Percentiles rank a stretch among this genome's conserved stretches.
Conservation (phyloP, 768 basidiomycete species). For the Podaxis rugospora region DNA sequence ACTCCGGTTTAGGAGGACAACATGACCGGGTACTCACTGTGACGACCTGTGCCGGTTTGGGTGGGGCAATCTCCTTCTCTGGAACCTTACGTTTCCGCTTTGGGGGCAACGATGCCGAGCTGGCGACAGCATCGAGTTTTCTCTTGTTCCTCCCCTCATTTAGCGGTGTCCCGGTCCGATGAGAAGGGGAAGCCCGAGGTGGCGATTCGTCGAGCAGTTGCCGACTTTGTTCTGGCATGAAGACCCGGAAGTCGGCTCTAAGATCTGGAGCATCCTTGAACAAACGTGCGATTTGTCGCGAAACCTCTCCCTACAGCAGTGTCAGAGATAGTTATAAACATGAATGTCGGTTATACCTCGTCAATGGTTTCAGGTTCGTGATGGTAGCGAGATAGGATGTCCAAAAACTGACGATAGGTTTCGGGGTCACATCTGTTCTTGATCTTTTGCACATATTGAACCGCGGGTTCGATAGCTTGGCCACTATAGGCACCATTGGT, state of each 20-base stretch:
- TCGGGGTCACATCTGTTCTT: slow-evolving; percentile 91
- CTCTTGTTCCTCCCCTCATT: slow-evolving; percentile 38
- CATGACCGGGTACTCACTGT: not conserved
- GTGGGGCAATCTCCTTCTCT: slow-evolving; percentile 28
- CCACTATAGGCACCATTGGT: slow-evolving; percentile 26
- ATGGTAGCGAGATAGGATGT: slow-evolving; percentile 66
- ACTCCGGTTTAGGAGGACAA: not conserved
- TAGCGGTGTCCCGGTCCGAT: slow-evolving; percentile 30
- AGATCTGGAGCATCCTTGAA: slow-evolving; percentile 78
- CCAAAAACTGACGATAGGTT: slow-evolving; percentile 76
- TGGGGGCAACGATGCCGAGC: slow-evolving; percentile 41
- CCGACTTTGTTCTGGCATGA: slow-evolving; percentile 63
- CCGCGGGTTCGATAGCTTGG: slow-evolving; percentile 67
- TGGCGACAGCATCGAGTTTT: slow-evolving; percentile 38
- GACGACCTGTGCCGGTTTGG: slow-evolving; percentile 17
- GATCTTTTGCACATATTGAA: slow-evolving; percentile 96
- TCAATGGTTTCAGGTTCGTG: slow-evolving; percentile 56
- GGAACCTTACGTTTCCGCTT: slow-evolving; percentile 66
- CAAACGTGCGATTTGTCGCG: slow-evolving; percentile 59
- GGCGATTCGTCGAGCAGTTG: slow-evolving; percentile 44
- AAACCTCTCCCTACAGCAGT: slow-evolving; percentile 54
- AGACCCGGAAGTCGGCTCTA: slow-evolving; percentile 67
- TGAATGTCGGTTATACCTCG: slow-evolving; percentile 36
- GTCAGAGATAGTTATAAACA: slow-evolving; percentile 12
- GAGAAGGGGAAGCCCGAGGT: slow-evolving; percentile 18